phyloP scores from a whole-genome alignment of 768 basidiomycete genomes.

The Boletus tylopilopsis region DNA sequence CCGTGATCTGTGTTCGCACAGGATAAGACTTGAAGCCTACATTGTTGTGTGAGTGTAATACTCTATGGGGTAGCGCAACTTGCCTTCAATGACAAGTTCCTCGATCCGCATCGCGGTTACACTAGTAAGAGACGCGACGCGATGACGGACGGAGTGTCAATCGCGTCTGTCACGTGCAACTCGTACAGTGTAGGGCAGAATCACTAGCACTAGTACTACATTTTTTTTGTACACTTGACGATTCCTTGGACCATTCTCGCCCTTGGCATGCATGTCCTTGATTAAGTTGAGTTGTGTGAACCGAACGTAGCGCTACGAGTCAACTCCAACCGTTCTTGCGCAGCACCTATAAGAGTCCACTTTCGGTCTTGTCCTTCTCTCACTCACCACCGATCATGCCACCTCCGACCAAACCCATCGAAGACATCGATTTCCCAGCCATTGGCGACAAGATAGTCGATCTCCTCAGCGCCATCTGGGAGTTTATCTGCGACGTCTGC shows the following conservation, averaged over 20 bases:
- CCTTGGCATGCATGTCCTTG: too few relatives aligned
- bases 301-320: too few relatives aligned
- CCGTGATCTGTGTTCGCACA: conserved; percentile 90
- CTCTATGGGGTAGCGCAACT: neutral
- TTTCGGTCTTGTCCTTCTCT: neutral
- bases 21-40: conserved; percentile 98
- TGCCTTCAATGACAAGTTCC: conserved; percentile 91
- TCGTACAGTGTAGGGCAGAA: too few relatives aligned
- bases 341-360: neutral
- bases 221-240: too few relatives aligned
- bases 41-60: neutral
- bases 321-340: too few relatives aligned
- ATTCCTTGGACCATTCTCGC: too few relatives aligned
- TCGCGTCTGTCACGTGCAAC: too few relatives aligned
- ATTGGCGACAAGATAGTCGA: conserved; percentile 16
- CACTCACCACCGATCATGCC: neutral
- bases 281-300: too few relatives aligned
- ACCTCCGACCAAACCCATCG: conserved; percentile 10
- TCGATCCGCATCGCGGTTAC: conserved; percentile 72
- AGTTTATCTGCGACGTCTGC: conserved; percentile 1
- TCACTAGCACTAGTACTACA: too few relatives aligned
- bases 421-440: conserved; percentile 17
- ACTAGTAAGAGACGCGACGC: conserved; percentile 33
- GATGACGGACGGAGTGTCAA: too few relatives aligned
- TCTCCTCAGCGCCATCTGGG: conserved; percentile 8